Base-by-base conservation (phyloP, 495 filamentous ascomycete species). In the Xylaria castorea region DNA sequence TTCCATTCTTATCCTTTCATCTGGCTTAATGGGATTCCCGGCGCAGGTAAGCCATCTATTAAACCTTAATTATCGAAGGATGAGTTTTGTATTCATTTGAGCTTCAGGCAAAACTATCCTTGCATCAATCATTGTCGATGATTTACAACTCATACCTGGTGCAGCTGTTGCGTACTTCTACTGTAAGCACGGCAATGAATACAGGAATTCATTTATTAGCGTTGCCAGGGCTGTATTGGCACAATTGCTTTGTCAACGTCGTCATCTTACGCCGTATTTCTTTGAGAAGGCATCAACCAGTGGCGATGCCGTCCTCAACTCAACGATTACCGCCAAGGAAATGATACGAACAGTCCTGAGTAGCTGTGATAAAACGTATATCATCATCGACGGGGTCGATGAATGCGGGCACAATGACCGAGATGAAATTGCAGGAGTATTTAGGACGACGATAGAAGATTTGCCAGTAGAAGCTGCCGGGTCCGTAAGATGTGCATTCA, bases 381-480 rank as follows among this genome's bases (percentile, higher is more conserved):
- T 85, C n/a, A 68, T 83, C 18, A 79, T 85, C 61, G 83, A 85
- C 64, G 83, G 83, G 0, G 30, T 85, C 7, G 83, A 85, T 63
- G 83, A 85, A 66, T 83, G 81, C 44, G 73, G 77, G 27, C 18
- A 57, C 6, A 22, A 51, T 12, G 74, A 83, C 64, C 74, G 79
- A 62, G 70, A 71, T 1, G 64, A 53, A 25, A 76, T 75, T 55
- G 55, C 76, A 7, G 64, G 53, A 7, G 74, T 73, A 27, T 74
- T 75, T 71, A 70, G 73, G 53, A 48, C 68, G 67, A 64, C 16
- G 25, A 48, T 66, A 30, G 40, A 66, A 30, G 11, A 46, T 32
- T 76, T 73, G 46, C 71, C 62, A 58, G 22, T 32, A 51, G 42
- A 32, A 20, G 5, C 0, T 20, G 22, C 16, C 4, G 62, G 42